phyloP scores from a whole-genome alignment of 2,329 filamentous ascomycete genomes.

The Diaporthe citriasiana region DNA sequence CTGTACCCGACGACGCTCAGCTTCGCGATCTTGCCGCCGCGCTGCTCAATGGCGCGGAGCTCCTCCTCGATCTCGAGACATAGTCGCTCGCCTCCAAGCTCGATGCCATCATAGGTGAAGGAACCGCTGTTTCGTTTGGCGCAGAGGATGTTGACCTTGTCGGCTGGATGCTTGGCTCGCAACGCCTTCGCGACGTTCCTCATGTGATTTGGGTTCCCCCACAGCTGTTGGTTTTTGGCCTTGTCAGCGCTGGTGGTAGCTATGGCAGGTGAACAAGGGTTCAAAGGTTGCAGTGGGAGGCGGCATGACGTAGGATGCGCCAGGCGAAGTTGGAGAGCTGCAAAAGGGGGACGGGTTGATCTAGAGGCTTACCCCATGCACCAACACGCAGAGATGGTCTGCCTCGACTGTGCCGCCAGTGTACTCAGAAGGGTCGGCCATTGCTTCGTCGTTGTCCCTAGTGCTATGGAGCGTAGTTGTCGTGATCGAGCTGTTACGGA shows the following conservation, averaged over 20 bases:
- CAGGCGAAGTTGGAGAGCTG: slow-evolving; percentile 34
- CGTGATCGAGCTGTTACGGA: slow-evolving; percentile 38
- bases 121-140: slow-evolving; percentile 81
- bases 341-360: slow-evolving; percentile 1
- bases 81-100: slow-evolving; percentile 76
- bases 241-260: slow-evolving; percentile 38
- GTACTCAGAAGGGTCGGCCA: slow-evolving; percentile 56
- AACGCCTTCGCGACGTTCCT: slow-evolving; percentile 76
- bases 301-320: slow-evolving; percentile 28
- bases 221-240: slow-evolving; percentile 64
- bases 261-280: background rate
- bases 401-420: slow-evolving; percentile 67
- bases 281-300: background rate
- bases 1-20: slow-evolving; percentile 93
- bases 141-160: slow-evolving; percentile 78
- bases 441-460: slow-evolving; percentile 45
- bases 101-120: slow-evolving; percentile 80
- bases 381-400: slow-evolving; percentile 81
- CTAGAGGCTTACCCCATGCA: slow-evolving; percentile 75
- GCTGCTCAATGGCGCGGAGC: slow-evolving; percentile 66
- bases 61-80: slow-evolving; percentile 77
- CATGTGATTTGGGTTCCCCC: slow-evolving; percentile 85
- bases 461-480: background rate
- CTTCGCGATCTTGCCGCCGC: slow-evolving; percentile 81
- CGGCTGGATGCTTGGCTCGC: slow-evolving; percentile 70